Base-by-base conservation (phyloP, 805 yeast genomes). In the Saccharomycopsis selenospora region DNA sequence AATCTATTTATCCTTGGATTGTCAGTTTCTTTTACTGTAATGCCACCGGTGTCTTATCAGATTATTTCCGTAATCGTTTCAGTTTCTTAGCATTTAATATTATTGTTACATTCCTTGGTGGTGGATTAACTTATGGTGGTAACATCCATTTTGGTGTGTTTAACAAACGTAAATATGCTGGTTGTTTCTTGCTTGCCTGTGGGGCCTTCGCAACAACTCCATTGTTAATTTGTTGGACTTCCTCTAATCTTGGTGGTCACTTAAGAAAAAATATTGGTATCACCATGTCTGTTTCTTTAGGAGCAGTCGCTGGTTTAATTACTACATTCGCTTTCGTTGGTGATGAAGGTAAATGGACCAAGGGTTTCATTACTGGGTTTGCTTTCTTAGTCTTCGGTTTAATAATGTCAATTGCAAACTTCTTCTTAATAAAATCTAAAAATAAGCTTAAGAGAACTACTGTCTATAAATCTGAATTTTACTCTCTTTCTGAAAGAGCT, bases 131-230 rank as follows among this genome's bases (percentile, higher is more conserved):
- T 27, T 29, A 36, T 14, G 71, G 77, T 49, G 70, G 73, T 5
- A 67, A 82, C 66, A 67, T 80, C 30, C 65, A 79, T 36, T 5
- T 33, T 10, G 38, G 38, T 5, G 59, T 56, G n/a, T 58, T 62
- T 14, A 63, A 60, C 14, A 66, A 59, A 2, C 63, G 67, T 24
- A 57, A 80, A 51, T 82, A 81, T 56, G 87, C 70, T 20, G 86
- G 82, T 2, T 74, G 81, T 58, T 82, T 80, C 70, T 61, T 82
- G 40, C 58, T 73, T 18, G 80, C 80, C 1, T 52, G 68, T 24
- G 87, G 88, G 4, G 63, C 77, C 18, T 81, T 80, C 61, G 61
- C 79, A 3, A 75, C 77, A 17, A 80, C 82, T 84, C 88, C 88
- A 5, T 56, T 80, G 14, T 61, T 80, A 17, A 76, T 82, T 7